These are phyloP conservation scores for Tricharina praecox DNA, from an alignment of 495 filamentous ascomycete genomes.

Conservation along the genomic window DNA sequence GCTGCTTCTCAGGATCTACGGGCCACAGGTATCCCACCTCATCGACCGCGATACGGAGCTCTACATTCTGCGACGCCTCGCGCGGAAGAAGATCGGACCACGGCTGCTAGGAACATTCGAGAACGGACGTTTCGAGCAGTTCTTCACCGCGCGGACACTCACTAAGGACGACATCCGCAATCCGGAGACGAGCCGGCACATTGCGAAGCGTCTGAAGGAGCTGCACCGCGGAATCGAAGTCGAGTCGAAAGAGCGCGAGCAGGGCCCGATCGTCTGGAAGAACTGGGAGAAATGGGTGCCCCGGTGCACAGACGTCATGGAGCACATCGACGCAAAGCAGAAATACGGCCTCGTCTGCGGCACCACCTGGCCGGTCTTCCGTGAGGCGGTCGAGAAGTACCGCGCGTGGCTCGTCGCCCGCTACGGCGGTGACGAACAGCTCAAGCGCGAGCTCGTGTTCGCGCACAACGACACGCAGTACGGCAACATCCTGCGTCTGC, in stretches of 20 bases:
- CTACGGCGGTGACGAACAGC: conserved; percentile 46
- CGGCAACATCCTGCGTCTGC: conserved; percentile 86
- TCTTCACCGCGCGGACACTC: conserved; percentile 61
- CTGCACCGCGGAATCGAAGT: conserved; percentile 87
- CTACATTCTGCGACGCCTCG: conserved; percentile 67
- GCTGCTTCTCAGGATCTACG: conserved; percentile 81
- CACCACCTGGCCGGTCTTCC: conserved; percentile 66
- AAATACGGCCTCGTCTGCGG: conserved; percentile 63
- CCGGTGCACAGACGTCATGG: conserved; percentile 61
- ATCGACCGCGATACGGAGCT: conserved; percentile 88
- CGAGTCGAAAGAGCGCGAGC: conserved; percentile 54
- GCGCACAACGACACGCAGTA: conserved; percentile 99
- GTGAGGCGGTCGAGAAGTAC: conserved; percentile 58
- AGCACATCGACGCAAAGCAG: conserved; percentile 44
- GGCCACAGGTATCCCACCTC: conserved; percentile 84
- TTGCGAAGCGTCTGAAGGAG: conserved; percentile 97
- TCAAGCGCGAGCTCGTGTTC: conserved; percentile 70
- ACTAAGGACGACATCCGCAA: conserved; percentile 59
- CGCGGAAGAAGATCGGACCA: conserved; percentile 82
- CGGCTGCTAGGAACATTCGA: conserved; percentile 81
- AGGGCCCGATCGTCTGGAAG: conserved; percentile 65
- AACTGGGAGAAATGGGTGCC: conserved; percentile 95
- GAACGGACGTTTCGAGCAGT: conserved; percentile 92
- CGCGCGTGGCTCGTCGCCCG: conserved; percentile 52
- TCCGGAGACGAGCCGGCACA: conserved; percentile 71